phyloP scores from a whole-genome alignment of 352 stramenopile species.

The Phytophthora multivora region DNA sequence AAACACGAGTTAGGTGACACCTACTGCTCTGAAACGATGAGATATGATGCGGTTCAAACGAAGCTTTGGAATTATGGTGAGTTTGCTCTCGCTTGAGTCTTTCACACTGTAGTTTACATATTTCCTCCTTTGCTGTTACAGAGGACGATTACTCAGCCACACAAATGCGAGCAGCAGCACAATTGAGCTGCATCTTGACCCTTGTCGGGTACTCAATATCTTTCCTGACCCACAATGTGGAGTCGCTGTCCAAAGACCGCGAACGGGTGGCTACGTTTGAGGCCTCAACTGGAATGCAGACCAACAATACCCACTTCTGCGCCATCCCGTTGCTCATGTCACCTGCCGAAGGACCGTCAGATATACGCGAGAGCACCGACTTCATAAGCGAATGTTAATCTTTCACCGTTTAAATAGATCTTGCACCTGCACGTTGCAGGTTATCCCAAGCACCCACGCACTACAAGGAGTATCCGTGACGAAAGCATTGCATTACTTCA shows the following conservation, averaged over 20 bases:
- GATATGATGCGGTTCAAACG: slow-evolving; percentile 29
- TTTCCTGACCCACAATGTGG: slow-evolving; percentile 44
- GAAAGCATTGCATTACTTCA: too few species aligned
- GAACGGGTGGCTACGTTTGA: slow-evolving; percentile 25
- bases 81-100: neutral
- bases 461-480: neutral
- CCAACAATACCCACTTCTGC: slow-evolving; percentile 24
- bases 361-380: slow-evolving; percentile 12
- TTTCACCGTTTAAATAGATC: neutral
- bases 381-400: slow-evolving; percentile 1
- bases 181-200: slow-evolving; percentile 59
- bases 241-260: slow-evolving; percentile 14
- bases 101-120: too few species aligned
- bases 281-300: slow-evolving; percentile 21
- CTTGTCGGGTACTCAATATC: slow-evolving; percentile 59
- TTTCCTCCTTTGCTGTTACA: slow-evolving; percentile 3
- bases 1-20: slow-evolving; percentile 29
- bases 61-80: slow-evolving; percentile 58
- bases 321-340: slow-evolving; percentile 30
- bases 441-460: neutral
- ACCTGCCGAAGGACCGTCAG: slow-evolving; percentile 9
- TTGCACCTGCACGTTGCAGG: too few species aligned
- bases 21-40: slow-evolving; percentile 50
- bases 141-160: slow-evolving; percentile 33
- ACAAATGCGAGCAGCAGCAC: slow-evolving; percentile 48